These are phyloP conservation scores for Cryptococcus sp. DNA, from an alignment of 1,284 basidiomycete genomes.

Conservation along the genomic window DNA sequence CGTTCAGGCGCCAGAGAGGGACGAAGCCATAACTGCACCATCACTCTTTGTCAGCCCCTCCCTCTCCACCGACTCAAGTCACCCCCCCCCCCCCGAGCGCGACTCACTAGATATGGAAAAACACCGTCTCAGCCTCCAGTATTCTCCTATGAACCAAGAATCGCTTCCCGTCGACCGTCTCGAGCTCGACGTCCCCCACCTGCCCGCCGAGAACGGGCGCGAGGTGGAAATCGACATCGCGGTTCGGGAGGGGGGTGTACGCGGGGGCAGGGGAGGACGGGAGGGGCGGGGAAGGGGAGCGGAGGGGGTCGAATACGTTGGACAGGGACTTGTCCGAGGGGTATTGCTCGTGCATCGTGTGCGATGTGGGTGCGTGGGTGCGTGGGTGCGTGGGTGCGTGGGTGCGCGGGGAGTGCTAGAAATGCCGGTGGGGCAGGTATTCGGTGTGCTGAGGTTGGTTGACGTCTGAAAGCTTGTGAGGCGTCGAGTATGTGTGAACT, in stretches of 20 bases:
- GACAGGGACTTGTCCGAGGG: conserved; percentile 23
- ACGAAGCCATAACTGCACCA: conserved; percentile 40
- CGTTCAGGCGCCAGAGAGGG: conserved; percentile 33
- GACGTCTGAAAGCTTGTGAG: too few relatives aligned
- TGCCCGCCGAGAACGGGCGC: conserved; percentile 29
- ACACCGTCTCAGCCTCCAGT: conserved; percentile 41
- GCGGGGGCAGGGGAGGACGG: conserved; percentile 35
- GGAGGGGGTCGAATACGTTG: conserved; percentile 18
- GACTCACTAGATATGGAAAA: conserved; percentile 45
- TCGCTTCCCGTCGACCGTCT: conserved; percentile 36
- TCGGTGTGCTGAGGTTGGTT: too few relatives aligned
- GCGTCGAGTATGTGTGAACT: background rate
- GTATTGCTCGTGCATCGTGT: conserved; percentile 11
- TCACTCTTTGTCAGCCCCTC: background rate
- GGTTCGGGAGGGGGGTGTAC: conserved; percentile 33
- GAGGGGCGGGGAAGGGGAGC: conserved; percentile 10
- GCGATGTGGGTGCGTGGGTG: background rate
- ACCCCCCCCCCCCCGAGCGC: background rate
- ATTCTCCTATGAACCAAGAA: conserved; percentile 39
- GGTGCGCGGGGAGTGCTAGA: too few relatives aligned
- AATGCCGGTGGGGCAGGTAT: too few relatives aligned
- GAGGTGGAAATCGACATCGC: conserved; percentile 30
- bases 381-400: too few relatives aligned
- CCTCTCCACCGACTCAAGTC: background rate
- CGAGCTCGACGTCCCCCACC: conserved; percentile 36